Evolutionary conservation across 169 alveolate species (phyloP), one percentile per base, ranked within the genome.

Genomic region (Neospora caninum): DNA sequence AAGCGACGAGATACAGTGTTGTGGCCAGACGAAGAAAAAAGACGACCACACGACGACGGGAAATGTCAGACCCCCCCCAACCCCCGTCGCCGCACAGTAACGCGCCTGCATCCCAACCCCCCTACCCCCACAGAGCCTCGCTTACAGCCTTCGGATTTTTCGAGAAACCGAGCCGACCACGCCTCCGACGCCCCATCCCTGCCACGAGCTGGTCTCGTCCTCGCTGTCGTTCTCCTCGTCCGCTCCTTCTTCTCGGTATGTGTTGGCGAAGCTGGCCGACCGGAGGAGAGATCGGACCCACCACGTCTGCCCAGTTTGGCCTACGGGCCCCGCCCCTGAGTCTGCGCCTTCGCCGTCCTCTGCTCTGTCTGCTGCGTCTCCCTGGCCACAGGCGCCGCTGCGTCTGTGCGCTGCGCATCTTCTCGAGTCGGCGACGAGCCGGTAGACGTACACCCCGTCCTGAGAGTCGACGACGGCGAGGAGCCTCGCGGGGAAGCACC

Each of bases 391-490:
- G 58, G 13, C 22, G 58, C 58, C 13, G 58, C 58, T 49, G 22
- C 58, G 58, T 7, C 22, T 4, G 22, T 4, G 58, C 58, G 4
- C 58, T 13, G 22, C 22, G 58, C 58, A 49, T 49, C 58, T 13
- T 13, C n/a, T n/a, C n/a, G n/a, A 7, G 64, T 27, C 34, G 73
- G 73, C 4, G 73, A 64, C 73, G 31, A 78, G 86, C 25, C 41
- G 53, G 67, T 29, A 82, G 64, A 82, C 38, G 67, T 82, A 82
- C 54, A 82, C 67, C n/a, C 69, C 89, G 67, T 82, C 89, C 10
- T 29, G 43, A 10, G 6, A 31, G 67, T 82, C 89, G 53, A 82
- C 89, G 34, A 36, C 89, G 34, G 64, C 67, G 41, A 43, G 41
- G 53, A 41, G 36, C 6, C 64, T 31, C 69, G 89, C 67, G n/a